Conservation (phyloP, 129 eudicot species). For the Arctium lappa region DNA sequence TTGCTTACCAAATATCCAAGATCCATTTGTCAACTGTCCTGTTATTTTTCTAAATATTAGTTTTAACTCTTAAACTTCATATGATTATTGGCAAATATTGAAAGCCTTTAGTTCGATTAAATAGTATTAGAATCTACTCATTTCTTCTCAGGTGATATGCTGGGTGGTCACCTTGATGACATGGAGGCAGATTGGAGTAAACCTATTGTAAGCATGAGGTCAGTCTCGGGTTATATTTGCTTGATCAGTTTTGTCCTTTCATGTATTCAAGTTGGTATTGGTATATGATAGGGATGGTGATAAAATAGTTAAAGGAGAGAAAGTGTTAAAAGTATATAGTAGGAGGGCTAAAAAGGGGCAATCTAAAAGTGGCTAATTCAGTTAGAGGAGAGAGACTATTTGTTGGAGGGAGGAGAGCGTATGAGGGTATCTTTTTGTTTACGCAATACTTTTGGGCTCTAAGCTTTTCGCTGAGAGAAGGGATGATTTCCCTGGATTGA, state of each 20-base stretch:
- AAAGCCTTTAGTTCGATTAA: conserved; percentile 7
- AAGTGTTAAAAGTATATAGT: too few species aligned
- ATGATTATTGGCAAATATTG: neutral
- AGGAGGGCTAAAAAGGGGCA: too few species aligned
- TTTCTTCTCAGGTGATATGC: conserved; percentile 70
- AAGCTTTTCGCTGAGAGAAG: too few species aligned
- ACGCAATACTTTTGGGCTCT: too few species aligned
- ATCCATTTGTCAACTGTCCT: neutral
- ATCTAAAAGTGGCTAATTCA: too few species aligned
- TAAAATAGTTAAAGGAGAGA: too few species aligned
- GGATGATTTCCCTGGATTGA: too few species aligned
- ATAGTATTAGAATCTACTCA: neutral
- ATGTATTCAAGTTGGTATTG: neutral
- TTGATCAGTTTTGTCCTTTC: neutral
- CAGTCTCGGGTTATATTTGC: conserved; percentile 31
- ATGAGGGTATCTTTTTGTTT: too few species aligned
- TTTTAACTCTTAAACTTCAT: neutral
- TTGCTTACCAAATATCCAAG: neutral
- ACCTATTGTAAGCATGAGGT: conserved; percentile 97
- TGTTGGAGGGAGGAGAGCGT: too few species aligned
- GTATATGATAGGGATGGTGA: too few species aligned
- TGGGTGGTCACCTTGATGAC: conserved; percentile 98
- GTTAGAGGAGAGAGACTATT: too few species aligned
- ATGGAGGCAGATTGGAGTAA: conserved; percentile 98
- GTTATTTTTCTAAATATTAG: neutral